Percentiles rank a stretch among this genome's conserved stretches.
Conservation (phyloP, 2,329 filamentous ascomycete species). For the Cercospora sp. region DNA sequence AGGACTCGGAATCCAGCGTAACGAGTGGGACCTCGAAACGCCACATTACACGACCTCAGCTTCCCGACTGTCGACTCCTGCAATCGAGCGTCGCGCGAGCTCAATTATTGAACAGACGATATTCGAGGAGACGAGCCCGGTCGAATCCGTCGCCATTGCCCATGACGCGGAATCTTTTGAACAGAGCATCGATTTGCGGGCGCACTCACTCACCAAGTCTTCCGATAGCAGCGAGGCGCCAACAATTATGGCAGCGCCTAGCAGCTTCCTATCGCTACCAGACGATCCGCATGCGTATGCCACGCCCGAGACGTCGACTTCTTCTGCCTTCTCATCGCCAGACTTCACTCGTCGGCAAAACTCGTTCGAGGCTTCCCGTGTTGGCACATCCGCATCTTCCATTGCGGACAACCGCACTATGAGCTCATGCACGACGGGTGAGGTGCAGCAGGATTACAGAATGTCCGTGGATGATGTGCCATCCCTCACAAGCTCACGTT, state of each 20-base stretch:
- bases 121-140: slow-evolving; percentile 39
- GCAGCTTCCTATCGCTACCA: slow-evolving; percentile 41
- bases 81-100: slow-evolving; percentile 32
- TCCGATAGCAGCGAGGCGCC: slow-evolving; percentile 50
- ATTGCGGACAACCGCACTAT: slow-evolving; percentile 68
- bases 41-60: slow-evolving; percentile 24
- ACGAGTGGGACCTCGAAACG: slow-evolving; percentile 29
- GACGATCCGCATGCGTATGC: slow-evolving; percentile 54
- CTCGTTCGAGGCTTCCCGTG: slow-evolving; percentile 67
- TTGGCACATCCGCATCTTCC: slow-evolving; percentile 75
- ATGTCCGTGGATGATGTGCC: slow-evolving; percentile 73
- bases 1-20: slow-evolving; percentile 27
- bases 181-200: slow-evolving; percentile 43
- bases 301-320: slow-evolving; percentile 64
- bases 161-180: slow-evolving; percentile 44
- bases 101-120: slow-evolving; percentile 41
- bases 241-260: slow-evolving; percentile 39
- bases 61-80: slow-evolving; percentile 29
- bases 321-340: slow-evolving; percentile 63
- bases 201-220: slow-evolving; percentile 51
- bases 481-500: slow-evolving; percentile 73
- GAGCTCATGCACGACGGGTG: slow-evolving; percentile 69
- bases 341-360: slow-evolving; percentile 62
- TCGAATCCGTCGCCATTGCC: slow-evolving; percentile 46
- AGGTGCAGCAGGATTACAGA: slow-evolving; percentile 69